phyloP scores from a whole-genome alignment of 257 asterid genomes.

The Linderniella brevidens region DNA sequence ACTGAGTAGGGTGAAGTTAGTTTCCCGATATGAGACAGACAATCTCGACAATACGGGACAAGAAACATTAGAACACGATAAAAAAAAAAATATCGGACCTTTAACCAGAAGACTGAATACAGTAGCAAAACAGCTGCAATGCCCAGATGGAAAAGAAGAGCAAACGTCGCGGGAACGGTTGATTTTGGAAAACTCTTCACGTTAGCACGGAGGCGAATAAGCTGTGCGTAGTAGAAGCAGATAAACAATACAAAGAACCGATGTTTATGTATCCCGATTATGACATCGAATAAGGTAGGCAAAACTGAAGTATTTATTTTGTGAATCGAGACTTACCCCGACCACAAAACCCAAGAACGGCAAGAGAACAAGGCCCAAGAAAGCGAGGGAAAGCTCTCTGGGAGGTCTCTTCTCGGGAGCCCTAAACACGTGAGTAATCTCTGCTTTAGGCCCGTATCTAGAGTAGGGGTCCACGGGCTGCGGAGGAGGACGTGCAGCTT shows the following conservation, averaged over 20 bases:
- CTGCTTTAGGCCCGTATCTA: slow-evolving; percentile 82
- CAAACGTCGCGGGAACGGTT: slow-evolving; percentile 49
- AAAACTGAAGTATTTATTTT: background rate
- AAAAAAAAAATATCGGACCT: too few species aligned
- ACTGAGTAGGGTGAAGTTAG: too few species aligned
- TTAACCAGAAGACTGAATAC: slow-evolving; percentile 72
- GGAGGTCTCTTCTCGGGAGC: slow-evolving; percentile 82
- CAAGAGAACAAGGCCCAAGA: slow-evolving; percentile 62
- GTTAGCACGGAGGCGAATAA: slow-evolving; percentile 52
- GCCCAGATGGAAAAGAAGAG: slow-evolving; percentile 64
- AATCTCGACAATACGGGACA: too few species aligned
- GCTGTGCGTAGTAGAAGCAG: slow-evolving; percentile 44
- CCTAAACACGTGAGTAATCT: slow-evolving; percentile 78
- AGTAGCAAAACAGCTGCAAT: slow-evolving; percentile 74
- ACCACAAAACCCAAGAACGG: slow-evolving; percentile 74
- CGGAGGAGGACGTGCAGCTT: slow-evolving; percentile 84
- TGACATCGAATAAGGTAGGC: too few species aligned
- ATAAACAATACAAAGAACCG: slow-evolving; percentile 7
- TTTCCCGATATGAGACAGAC: too few species aligned
- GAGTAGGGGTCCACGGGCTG: slow-evolving; percentile 52
- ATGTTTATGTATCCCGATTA: slow-evolving; percentile 2
- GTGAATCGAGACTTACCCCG: slow-evolving; percentile 26
- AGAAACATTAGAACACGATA: too few species aligned
- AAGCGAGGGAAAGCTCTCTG: slow-evolving; percentile 57
- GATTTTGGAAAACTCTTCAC: slow-evolving; percentile 65